Base-by-base conservation (phyloP, 2,329 filamentous ascomycete species). In the Fusarium incarnatum region DNA sequence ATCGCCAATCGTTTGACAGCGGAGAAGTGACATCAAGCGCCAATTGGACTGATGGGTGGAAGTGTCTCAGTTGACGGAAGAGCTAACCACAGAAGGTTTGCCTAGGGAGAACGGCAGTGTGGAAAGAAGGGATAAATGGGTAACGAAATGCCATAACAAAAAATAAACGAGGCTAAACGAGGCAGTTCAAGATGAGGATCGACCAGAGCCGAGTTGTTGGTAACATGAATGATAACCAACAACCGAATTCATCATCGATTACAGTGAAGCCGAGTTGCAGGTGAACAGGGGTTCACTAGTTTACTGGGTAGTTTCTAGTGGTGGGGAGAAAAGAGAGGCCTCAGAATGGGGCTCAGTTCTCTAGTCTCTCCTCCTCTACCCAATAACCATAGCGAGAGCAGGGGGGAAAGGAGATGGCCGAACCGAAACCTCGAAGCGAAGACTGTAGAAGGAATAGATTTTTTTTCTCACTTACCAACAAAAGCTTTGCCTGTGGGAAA, bases 381-480 rank as follows among this genome's bases (percentile, higher is more conserved):
- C 68, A 71, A 68, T 69, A 34, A 30, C 52, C 64, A 50, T 61
- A 50, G 48, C 68, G 64, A 55, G 45, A 11, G 49, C 55, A 58
- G 27, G 34, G 34, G 60, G 67, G 56, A 27, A 46, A 70, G 32
- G 66, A 49, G 56, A 69, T 47, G 55, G 67, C 66, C 61, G 61
- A 70, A 53, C 44, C 32, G 61, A 70, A 70, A 53, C 44, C 23
- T 62, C 60, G 61, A 70, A 64, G 70, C 58, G 42, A 62, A 34
- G 23, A 8, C 13, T 27, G 56, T 32, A 66, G 34, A 37, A 68
- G 69, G 67, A 65, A 71, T 68, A 61, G 57, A 11, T 37, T 37
- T 37, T 37, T 34, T 53, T 56, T 49, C 61, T 55, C 73, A 87
- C 87, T 87, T 81, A 89, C 87, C 86, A 78, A 88, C 85, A 81